phyloP scores from a whole-genome alignment of 2,329 filamentous ascomycete genomes.

The Lecanicillium sp. region DNA sequence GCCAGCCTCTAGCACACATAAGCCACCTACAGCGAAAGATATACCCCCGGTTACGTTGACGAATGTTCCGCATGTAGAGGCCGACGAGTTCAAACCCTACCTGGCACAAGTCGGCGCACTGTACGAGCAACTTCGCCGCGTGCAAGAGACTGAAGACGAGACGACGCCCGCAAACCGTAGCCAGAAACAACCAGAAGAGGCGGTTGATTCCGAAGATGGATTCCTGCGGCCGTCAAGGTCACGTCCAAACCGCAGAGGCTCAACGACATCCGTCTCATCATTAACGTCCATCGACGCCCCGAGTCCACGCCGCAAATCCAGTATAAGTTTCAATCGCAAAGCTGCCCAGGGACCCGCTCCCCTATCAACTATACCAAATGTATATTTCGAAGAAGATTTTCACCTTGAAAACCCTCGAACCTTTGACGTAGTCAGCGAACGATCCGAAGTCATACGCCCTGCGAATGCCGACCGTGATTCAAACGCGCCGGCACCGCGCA shows the following conservation, averaged over 20 bases:
- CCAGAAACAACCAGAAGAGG: slow-evolving; percentile 34
- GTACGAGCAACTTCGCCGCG: slow-evolving; percentile 80
- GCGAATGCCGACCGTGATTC: slow-evolving; percentile 40
- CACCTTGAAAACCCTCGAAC: slow-evolving; percentile 92
- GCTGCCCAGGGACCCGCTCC: slow-evolving; percentile 68
- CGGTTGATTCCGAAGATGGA: slow-evolving; percentile 31
- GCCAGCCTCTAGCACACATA: slow-evolving; percentile 62
- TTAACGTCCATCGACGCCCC: slow-evolving; percentile 40
- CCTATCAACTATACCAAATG: slow-evolving; percentile 79
- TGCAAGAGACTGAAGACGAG: slow-evolving; percentile 70
- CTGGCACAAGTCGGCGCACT: slow-evolving; percentile 75
- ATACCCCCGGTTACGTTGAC: slow-evolving; percentile 90
- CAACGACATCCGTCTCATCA: slow-evolving; percentile 38
- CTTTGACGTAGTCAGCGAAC: slow-evolving; percentile 93
- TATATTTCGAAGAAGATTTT: slow-evolving; percentile 94
- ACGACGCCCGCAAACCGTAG: slow-evolving; percentile 33
- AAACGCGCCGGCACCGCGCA: slow-evolving; percentile 60
- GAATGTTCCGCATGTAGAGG: slow-evolving; percentile 75
- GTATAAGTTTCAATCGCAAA: slow-evolving; percentile 45
- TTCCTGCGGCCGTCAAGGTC: slow-evolving; percentile 34
- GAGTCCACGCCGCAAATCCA: slow-evolving; percentile 33
- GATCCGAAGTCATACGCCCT: slow-evolving; percentile 85
- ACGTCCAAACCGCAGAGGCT: slow-evolving; percentile 22
- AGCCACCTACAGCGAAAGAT: slow-evolving; percentile 75
- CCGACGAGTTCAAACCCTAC: slow-evolving; percentile 75